These are phyloP conservation scores for Globisporangium iwayamae DNA, from an alignment of 352 stramenopile species.

Conservation along the genomic window DNA sequence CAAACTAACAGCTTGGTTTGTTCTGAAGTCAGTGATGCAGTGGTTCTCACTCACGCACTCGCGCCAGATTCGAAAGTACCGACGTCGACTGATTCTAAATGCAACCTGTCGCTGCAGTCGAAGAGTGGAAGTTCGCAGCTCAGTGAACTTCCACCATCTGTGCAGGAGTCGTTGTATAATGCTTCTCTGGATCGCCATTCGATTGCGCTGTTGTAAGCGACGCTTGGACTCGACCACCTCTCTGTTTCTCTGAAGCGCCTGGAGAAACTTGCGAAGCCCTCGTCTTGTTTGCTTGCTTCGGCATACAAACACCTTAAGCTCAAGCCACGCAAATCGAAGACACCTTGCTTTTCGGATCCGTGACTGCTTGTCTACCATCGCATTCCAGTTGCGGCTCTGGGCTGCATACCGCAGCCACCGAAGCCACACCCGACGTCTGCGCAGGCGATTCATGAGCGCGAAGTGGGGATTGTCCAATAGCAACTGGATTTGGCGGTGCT, in stretches of 20 bases:
- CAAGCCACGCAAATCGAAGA: constrained; percentile 3
- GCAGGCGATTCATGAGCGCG: constrained; percentile 23
- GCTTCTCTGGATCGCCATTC: background rate
- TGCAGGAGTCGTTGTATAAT: background rate
- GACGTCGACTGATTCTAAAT: constrained; percentile 9
- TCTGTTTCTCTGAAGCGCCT: background rate
- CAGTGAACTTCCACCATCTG: background rate
- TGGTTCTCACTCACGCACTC: constrained; percentile 1
- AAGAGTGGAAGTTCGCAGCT: background rate
- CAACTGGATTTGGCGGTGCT: background rate
- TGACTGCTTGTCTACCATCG: background rate
- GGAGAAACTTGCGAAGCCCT: background rate
- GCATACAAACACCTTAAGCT: constrained; percentile 9
- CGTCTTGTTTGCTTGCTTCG: background rate
- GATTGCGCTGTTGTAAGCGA: background rate
- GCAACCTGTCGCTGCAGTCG: background rate
- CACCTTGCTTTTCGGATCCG: background rate
- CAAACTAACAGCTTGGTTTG: background rate
- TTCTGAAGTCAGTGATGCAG: constrained; percentile 3
- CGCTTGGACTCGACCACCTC: background rate
- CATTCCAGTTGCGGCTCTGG: background rate
- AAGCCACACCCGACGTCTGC: constrained; percentile 24
- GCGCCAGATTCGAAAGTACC: constrained; percentile 15
- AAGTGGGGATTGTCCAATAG: background rate
- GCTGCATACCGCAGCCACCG: constrained; percentile 23